Percentiles rank a stretch among this genome's conserved stretches.
Evolutionary conservation across 2,329 filamentous ascomycete genomes (phyloP).

Genomic region (Sporothrix variecibatus): DNA sequence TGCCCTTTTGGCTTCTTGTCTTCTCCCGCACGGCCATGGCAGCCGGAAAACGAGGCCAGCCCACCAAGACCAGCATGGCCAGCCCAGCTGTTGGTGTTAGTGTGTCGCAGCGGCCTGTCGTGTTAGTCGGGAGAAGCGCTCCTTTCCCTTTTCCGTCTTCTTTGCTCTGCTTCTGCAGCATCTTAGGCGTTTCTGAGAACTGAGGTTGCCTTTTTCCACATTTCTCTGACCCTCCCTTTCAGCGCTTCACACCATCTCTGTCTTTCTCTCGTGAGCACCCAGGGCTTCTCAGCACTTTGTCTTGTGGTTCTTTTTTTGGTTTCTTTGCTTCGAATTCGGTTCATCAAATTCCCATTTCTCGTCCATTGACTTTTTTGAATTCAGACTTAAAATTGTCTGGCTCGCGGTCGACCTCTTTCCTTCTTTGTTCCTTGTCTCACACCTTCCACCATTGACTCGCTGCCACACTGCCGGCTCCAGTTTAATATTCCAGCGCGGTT

Average conservation of each 20-base stretch:
- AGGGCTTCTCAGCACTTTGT: neutral
- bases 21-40: neutral
- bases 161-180: neutral
- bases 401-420: neutral
- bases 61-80: neutral
- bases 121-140: neutral
- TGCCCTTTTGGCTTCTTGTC: neutral
- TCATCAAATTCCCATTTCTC: neutral
- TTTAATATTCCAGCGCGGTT: neutral
- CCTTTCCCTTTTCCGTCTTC: neutral
- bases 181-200: neutral
- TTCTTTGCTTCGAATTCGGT: neutral
- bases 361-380: neutral
- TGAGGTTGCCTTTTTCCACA: neutral
- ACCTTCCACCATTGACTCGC: neutral
- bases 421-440: conserved; percentile 17
- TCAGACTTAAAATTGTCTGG: neutral
- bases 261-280: neutral
- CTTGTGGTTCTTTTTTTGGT: neutral
- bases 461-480: neutral
- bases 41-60: neutral
- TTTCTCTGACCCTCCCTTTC: neutral
- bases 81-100: neutral
- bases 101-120: neutral
- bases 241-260: neutral